Evolutionary conservation across 2,329 filamentous ascomycete species (phyloP).

Genomic region (Penicillium sp.): DNA sequence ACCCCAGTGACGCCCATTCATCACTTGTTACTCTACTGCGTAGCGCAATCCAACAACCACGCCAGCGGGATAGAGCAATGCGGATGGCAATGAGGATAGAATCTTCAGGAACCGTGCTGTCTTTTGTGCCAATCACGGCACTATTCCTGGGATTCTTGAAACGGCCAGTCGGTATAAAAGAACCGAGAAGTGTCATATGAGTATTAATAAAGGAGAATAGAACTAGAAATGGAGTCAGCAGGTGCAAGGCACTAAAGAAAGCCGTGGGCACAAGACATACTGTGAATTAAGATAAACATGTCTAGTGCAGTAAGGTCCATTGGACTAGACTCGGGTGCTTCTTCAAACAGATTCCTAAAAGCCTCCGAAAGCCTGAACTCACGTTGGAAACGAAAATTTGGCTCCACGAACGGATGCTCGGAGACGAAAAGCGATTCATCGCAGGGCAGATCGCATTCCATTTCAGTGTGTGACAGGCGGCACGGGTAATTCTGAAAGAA

Average conservation of each 20-base stretch:
- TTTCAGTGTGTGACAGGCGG: conserved; percentile 39
- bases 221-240: conserved; percentile 24
- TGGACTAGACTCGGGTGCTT: conserved; percentile 14
- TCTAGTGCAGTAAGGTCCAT: conserved; percentile 36
- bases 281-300: conserved; percentile 45
- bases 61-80: conserved; percentile 38
- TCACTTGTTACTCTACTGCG: conserved; percentile 31
- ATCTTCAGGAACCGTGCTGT: conserved; percentile 28
- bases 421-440: conserved; percentile 41
- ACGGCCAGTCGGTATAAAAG: conserved; percentile 21
- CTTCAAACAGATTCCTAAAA: conserved; percentile 41
- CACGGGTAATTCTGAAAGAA: conserved; percentile 48
- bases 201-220: conserved; percentile 43
- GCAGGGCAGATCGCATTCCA: conserved; percentile 46
- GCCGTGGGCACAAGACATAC: conserved; percentile 25
- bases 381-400: conserved; percentile 38
- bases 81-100: conserved; percentile 32
- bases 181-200: conserved; percentile 39
- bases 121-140: background rate
- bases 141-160: conserved; percentile 7
- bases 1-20: conserved; percentile 42
- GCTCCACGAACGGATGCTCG: conserved; percentile 43
- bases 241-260: background rate
- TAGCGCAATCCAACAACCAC: conserved; percentile 37
- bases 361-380: conserved; percentile 38